Conservation (phyloP, 148 eudicot species). For the Cornus kousa region DNA sequence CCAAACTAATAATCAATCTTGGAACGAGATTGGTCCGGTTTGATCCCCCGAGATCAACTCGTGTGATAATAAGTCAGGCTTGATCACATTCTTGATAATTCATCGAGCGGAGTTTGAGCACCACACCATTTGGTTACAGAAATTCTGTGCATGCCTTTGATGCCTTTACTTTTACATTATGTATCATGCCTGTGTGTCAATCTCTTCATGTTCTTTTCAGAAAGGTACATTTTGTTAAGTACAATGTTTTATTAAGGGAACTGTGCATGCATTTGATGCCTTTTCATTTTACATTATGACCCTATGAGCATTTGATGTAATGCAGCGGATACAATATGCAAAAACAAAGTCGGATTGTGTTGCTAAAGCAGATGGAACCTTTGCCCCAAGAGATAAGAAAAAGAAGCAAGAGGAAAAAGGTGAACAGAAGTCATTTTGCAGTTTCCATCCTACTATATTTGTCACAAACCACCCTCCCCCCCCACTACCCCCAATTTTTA, state of each 20-base stretch:
- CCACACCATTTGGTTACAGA: not conserved
- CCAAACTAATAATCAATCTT: not conserved
- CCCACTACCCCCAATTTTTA: not conserved
- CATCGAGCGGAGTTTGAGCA: not conserved
- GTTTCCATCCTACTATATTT: not conserved
- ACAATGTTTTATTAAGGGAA: no score
- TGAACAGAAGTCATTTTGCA: conserved; percentile 18
- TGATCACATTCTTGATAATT: not conserved
- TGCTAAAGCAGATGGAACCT: conserved; percentile 83
- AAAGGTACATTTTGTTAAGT: no score
- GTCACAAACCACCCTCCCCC: no score
- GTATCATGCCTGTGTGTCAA: no score
- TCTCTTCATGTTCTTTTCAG: no score
- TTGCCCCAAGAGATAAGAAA: conserved; percentile 59
- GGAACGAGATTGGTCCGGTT: not conserved
- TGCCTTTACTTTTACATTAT: no score
- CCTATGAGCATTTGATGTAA: not conserved
- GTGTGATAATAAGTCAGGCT: not conserved
- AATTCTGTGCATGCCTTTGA: not conserved
- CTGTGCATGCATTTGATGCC: not conserved
- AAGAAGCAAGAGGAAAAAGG: conserved; percentile 94
- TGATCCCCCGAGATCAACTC: not conserved
- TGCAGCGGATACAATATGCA: conserved; percentile 94
- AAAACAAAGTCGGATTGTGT: conserved; percentile 89
- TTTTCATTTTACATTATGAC: not conserved